Evolutionary conservation across 139 green algal genomes (phyloP).

Genomic region (Micractinium conductrix): DNA sequence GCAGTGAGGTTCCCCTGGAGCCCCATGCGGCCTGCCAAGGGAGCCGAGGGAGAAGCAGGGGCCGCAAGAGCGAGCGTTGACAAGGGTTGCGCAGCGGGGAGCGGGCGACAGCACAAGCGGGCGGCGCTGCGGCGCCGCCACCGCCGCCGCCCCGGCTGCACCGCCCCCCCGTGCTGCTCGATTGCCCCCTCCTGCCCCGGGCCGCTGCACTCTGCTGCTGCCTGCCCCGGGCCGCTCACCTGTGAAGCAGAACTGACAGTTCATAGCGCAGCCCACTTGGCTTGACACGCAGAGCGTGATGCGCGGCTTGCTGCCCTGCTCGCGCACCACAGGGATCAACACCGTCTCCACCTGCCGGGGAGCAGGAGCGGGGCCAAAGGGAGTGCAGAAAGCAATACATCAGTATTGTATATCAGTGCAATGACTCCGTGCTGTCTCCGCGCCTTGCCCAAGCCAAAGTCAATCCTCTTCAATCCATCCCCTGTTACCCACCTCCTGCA

Average conservation of each 20-base stretch:
- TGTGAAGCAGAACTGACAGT: slow-evolving; percentile 63
- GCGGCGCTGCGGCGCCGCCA: too few relatives aligned
- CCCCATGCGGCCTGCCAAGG: slow-evolving; percentile 74
- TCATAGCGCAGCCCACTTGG: slow-evolving; percentile 84
- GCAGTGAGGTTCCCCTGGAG: slow-evolving; percentile 74
- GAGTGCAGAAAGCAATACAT: too few relatives aligned
- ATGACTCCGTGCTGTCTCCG: too few relatives aligned
- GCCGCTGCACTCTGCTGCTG: too few relatives aligned
- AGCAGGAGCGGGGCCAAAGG: not conserved
- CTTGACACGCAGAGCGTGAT: slow-evolving; percentile 82
- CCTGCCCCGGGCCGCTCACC: too few relatives aligned
- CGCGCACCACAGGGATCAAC: slow-evolving; percentile 77
- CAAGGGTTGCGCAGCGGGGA: too few relatives aligned
- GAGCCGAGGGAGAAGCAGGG: too few relatives aligned
- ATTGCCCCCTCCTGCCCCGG: too few relatives aligned
- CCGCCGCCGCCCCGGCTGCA: too few relatives aligned
- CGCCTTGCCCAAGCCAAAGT: too few relatives aligned
- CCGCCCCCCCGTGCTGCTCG: too few relatives aligned
- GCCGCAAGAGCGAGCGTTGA: too few relatives aligned
- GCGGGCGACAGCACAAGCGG: not conserved
- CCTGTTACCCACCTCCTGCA: not conserved
- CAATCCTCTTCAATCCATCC: not conserved
- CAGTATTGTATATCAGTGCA: not conserved
- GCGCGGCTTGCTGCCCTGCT: slow-evolving; percentile 48
- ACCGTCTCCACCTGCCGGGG: slow-evolving; percentile 75